Evolutionary conservation across 768 basidiomycete species (phyloP).

Genomic region (Cytidiella melzeri): DNA sequence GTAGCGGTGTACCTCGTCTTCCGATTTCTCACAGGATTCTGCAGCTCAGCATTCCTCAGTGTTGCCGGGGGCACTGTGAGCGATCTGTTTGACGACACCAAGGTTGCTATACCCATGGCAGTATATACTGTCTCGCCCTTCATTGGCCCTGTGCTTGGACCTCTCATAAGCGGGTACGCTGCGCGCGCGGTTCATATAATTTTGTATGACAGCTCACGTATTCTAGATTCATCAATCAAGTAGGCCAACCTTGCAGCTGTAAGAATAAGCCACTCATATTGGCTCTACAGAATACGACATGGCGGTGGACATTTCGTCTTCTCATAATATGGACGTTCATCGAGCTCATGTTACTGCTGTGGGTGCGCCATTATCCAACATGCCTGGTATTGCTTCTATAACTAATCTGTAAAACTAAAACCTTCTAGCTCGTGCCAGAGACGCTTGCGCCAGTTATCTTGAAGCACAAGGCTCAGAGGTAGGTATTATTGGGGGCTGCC

Average conservation of each 20-base stretch:
- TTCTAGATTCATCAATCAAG: conserved; percentile 50
- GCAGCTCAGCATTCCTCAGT: conserved; percentile 51
- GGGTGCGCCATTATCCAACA: too few relatives aligned
- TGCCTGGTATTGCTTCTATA: too few relatives aligned
- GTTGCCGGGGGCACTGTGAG: conserved; percentile 60
- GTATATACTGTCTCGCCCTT: conserved; percentile 50
- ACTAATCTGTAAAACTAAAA: too few relatives aligned
- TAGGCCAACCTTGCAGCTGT: conserved; percentile 3
- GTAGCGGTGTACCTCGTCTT: conserved; percentile 58
- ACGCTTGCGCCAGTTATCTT: conserved; percentile 60
- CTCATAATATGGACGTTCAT: conserved; percentile 62
- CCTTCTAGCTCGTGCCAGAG: conserved; percentile 69
- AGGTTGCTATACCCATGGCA: conserved; percentile 59
- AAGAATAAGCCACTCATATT: background rate
- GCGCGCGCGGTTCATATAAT: background rate
- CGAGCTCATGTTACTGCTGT: conserved; percentile 43
- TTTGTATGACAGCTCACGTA: too few relatives aligned
- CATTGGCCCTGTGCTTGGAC: conserved; percentile 50
- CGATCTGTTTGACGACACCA: conserved; percentile 48
- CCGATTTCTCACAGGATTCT: conserved; percentile 50
- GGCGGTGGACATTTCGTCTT: conserved; percentile 78
- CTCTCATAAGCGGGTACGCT: conserved; percentile 51
- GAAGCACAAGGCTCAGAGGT: conserved; percentile 56
- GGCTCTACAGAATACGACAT: conserved; percentile 41
- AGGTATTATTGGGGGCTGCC: conserved; percentile 1